Base-by-base conservation (phyloP, 495 filamentous ascomycete species). In the Hypoxylon lenormandii region DNA sequence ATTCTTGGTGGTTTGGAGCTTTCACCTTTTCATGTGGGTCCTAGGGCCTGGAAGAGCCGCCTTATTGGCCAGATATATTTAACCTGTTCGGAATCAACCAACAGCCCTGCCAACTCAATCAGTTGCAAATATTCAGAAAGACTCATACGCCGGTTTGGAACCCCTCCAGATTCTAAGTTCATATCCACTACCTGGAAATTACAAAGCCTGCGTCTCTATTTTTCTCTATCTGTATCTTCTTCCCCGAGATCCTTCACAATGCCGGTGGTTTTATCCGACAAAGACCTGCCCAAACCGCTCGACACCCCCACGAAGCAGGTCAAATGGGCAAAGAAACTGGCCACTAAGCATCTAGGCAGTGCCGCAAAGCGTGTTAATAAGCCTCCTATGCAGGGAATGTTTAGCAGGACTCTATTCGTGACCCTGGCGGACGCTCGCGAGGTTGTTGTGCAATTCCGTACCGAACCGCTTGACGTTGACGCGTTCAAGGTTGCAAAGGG, bases 321-420 rank as follows among this genome's bases (percentile, higher is more conserved):
- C 58, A 75, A 69, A 74, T 72, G 72, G 69, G 70, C 69, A 57
- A 76, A 74, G 64, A 73, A 74, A 48, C 53, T 78, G 42, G 68
- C 68, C 63, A 23, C 59, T 56, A 42, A 73, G 57, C 73, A 77
- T 61, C 65, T 72, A 12, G 67, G 69, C 56, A 73, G 70, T 54
- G 61, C 66, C 61, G 60, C 60, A 11, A 77, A 73, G 59, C 64
- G 56, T 30, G 57, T 74, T 59, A 43, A 73, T 15, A 66, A 66
- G 47, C 74, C 76, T 59, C 73, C 57, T 26, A 73, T 74, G 47
- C 74, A 76, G 68, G 74, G 69, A 60, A 66, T 76, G 66, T 78
- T 74, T 56, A 78, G 74, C 49, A 72, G 71, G 66, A 76, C 72
- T 37, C 53, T 74, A 22, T 68, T 75, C 45, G 51, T 76, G 33